Base-by-base conservation (phyloP, 139 green algal species). In the Eudorina sp. region DNA sequence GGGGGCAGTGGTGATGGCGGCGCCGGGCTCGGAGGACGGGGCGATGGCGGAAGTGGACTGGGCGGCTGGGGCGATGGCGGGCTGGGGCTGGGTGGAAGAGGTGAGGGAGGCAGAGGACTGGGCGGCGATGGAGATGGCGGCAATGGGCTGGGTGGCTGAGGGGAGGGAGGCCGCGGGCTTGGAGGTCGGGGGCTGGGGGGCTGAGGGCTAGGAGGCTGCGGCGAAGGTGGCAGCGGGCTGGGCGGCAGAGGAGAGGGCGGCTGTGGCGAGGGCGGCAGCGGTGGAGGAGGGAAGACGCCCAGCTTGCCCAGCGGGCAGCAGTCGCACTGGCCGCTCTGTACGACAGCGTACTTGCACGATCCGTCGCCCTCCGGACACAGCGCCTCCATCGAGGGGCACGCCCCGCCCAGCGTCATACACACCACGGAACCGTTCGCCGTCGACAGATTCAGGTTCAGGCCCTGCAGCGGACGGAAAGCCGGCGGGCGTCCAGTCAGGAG, bases 251-350 rank as follows among this genome's bases (percentile, higher is more conserved):
- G 68, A 2, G 36, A 51, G 6, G 69, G 69, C 23, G 69, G 69
- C 31, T 21, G 38, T 6, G 69, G 73, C 23, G 40, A 60, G 0
- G 75, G 75, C 3, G 58, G 69, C 38, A 27, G 53, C 34, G 86
- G 86, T 16, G 86, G 76, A 51, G 86, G 86, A 3, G 86, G 86
- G 51, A n/a, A 74, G 41, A 83, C 14, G 29, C 84, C 84, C 38
- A 86, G 77, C 6, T 27, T 75, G 13, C 64, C 62, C 4, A 87
- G 64, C 2, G 86, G 86, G 86, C 86, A 90, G 77, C 86, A 90
- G 66, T 87, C 21, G 77, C 86, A 90, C 7, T 72, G n/a, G 64
- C 64, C 77, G 64, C 19, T 62, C 85, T 90, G 77, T 14, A 86
- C 62, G 41, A 90, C 51, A n/a, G 77, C 43, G 25, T 83, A 87